Percentiles rank a stretch among this genome's conserved stretches.
Evolutionary conservation across 2,329 filamentous ascomycete genomes (phyloP).

Genomic region (Cercospora zeae-maydis): DNA sequence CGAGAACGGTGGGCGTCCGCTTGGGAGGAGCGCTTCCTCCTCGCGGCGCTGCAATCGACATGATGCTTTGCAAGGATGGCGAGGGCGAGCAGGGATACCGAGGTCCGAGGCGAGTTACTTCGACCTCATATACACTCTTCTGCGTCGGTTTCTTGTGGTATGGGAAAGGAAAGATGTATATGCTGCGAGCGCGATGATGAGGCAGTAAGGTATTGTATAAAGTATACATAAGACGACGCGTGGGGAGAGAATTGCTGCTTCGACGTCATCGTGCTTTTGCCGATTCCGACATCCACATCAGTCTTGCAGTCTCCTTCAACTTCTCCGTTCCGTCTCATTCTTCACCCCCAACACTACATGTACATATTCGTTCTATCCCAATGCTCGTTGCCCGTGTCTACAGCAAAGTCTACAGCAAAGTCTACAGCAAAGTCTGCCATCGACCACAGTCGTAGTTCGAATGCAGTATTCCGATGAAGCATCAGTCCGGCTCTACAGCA

Average conservation of each 20-base stretch:
- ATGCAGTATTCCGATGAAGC: background rate
- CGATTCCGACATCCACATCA: background rate
- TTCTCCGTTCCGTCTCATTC: too few species aligned
- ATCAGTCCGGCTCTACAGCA: background rate
- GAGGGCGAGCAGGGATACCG: slow-evolving; percentile 1
- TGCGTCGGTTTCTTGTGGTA: background rate
- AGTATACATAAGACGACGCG: too few species aligned
- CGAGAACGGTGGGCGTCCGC: slow-evolving; percentile 23
- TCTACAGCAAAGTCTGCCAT: too few species aligned
- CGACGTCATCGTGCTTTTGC: slow-evolving; percentile 1
- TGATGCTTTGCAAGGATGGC: slow-evolving; percentile 1
- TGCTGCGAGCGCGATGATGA: background rate
- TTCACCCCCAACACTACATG: too few species aligned
- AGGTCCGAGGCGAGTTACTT: background rate
- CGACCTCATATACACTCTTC: background rate
- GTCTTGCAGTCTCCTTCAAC: too few species aligned
- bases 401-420: too few species aligned
- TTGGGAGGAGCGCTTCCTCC: slow-evolving; percentile 14
- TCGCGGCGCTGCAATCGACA: slow-evolving; percentile 22
- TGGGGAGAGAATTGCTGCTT: too few species aligned
- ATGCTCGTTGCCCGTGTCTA: too few species aligned
- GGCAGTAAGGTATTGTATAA: too few species aligned
- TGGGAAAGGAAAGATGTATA: too few species aligned
- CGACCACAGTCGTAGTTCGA: too few species aligned
- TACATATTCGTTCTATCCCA: too few species aligned